phyloP scores from a whole-genome alignment of 176 grass and related monocot species.

The Phoenix roebelenii region DNA sequence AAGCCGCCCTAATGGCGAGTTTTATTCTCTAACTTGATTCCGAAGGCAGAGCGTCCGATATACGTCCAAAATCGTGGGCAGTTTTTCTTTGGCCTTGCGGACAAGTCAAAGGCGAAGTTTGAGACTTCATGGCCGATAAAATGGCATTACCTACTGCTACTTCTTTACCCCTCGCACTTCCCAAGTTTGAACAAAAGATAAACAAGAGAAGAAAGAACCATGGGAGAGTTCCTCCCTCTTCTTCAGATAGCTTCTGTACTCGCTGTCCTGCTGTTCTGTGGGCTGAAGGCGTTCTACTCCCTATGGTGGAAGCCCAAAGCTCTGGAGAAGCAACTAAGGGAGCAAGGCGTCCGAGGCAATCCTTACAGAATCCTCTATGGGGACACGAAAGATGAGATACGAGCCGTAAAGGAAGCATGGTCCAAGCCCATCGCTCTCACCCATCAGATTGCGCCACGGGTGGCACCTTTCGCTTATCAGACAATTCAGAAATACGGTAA shows the following conservation, averaged over 20 bases:
- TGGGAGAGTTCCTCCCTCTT: background rate
- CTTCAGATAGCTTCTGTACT: background rate
- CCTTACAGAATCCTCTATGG: conserved; percentile 12
- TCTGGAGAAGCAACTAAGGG: conserved; percentile 1
- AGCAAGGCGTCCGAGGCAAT: conserved; percentile 9
- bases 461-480: background rate
- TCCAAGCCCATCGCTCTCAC: conserved; percentile 15
- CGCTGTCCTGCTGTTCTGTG: background rate
- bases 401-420: background rate
- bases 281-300: background rate
- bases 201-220: background rate
- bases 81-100: too few relatives aligned
- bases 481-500: conserved; percentile 5
- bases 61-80: too few relatives aligned
- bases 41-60: too few relatives aligned
- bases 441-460: conserved; percentile 6
- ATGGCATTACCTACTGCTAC: too few relatives aligned
- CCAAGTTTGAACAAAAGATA: too few relatives aligned
- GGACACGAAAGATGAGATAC: conserved; percentile 8
- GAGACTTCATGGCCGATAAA: too few relatives aligned
- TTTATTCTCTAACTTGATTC: too few relatives aligned
- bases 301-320: conserved; percentile 15
- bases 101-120: too few relatives aligned
- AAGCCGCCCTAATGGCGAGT: too few relatives aligned
- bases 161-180: too few relatives aligned